Evolutionary conservation across 2,329 filamentous ascomycete species (phyloP), one percentile per base, ranked within the genome.

Genomic region (Exophiala phaeomuriformis): DNA sequence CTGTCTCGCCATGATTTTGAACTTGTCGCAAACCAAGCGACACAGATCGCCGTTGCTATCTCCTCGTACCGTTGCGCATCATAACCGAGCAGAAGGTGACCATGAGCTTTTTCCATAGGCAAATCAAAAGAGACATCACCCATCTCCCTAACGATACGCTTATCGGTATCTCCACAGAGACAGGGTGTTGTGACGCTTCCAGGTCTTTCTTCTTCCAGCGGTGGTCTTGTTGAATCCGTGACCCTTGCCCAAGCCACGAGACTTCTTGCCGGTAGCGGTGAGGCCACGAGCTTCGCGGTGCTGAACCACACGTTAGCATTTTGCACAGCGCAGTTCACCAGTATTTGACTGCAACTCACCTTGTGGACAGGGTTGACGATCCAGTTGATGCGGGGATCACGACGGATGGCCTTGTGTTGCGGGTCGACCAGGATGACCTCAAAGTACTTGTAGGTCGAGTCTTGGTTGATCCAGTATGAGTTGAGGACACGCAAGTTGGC

Each of bases 381-480:
- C 93, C 93, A 98, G 88, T 95, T 98, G 88, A 98, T 97, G 78
- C 93, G 90, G 71, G 93, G 81, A 77, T 98, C 93, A 73, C 87
- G 88, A 77, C 93, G 93, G 83, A 98, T 98, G 72, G 93, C 93
- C 85, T 97, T 97, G 88, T 98, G 93, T 82, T 94, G 88, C 75
- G 93, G 93, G 81, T 98, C 93, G 74, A 98, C 91, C 72, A 96
- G 88, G 81, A 98, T 97, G 77, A 97, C 85, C 81, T 98, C 93
- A 82, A 84, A 98, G 88, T 98, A 98, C 84, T 98, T 98, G 88
- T 97, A 98, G 78, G 93, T 98, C 60, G 90, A 96, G 82, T 98
- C 93, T 84, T 97, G 90, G 88, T 98, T 98, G 83, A 98, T 89
- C 94, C 94, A 98, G 90, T 98, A 98, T 63, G 91, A 97, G 88